Evolutionary conservation across 345 rosid genomes (phyloP), one percentile per base, ranked within the genome.

Genomic region (Aquilaria sinensis): DNA sequence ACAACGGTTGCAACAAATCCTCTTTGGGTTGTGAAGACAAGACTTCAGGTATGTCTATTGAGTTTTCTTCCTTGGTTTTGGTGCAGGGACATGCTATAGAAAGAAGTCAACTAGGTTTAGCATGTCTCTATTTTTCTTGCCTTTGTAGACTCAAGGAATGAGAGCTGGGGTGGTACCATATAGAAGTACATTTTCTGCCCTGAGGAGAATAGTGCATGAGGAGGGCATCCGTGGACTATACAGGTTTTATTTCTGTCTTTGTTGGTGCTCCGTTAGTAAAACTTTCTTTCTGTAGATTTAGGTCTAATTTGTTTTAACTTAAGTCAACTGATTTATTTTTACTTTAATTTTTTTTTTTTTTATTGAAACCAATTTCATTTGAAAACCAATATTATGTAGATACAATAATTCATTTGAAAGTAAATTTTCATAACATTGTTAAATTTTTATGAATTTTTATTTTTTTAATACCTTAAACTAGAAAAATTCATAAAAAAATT

Each of bases 11-110:
- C 73, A 51, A 90, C 92, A 7, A 90, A 87, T 74, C 94, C 97
- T 72, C 92, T 88, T 70, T 91, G 97, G 97, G 97, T 87, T 76
- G 97, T 90, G 66, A 90, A 90, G 82, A 87, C 95, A 66, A 76
- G 97, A 72, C 90, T 85, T 66, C 97, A 91, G 76, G 93, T 91
- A 61, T 1, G 80, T 70, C 30, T 60, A 10, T 37, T 57, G 33
- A 32, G 31, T 56, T 55, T 6, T 59, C 3, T 51, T 11, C 34
- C 10, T 46, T 15, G 60, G n/a, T 49, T 51, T n/a, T 31, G 2
- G 6, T 53, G n/a, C 51, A 37, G 46, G 45, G 14, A 16, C 53
- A 47, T 52, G 13, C 32, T 47, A 53, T 16, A 16, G 45, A 16
- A 56, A 31, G 58, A 51, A 55, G 46, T 53, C 48, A 48, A 48